phyloP scores from a whole-genome alignment of 768 basidiomycete genomes.

The Lyophyllum shimeji region DNA sequence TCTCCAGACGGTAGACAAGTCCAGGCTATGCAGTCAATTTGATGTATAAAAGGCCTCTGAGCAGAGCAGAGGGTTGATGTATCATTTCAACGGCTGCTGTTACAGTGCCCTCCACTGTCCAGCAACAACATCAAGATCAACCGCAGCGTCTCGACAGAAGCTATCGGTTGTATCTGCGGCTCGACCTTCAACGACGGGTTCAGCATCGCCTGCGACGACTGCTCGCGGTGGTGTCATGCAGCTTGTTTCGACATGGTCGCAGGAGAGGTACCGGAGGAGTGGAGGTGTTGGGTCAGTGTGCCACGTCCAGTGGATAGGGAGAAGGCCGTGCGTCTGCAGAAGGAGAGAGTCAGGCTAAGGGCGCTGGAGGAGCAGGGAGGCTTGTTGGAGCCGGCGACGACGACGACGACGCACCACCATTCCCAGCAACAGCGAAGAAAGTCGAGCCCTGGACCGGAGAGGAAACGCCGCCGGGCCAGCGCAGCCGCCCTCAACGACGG shows the following conservation, averaged over 20 bases:
- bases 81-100: neutral
- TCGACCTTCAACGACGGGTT: slow-evolving; percentile 73
- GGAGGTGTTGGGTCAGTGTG: slow-evolving; percentile 71
- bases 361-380: slow-evolving; percentile 23
- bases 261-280: slow-evolving; percentile 68
- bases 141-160: slow-evolving; percentile 34
- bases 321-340: slow-evolving; percentile 45
- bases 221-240: slow-evolving; percentile 77
- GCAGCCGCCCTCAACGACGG: slow-evolving; percentile 36
- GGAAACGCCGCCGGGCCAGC: slow-evolving; percentile 38
- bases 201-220: slow-evolving; percentile 77
- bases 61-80: neutral
- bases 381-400: slow-evolving; percentile 2
- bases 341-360: slow-evolving; percentile 33
- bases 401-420: slow-evolving; percentile 20
- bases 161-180: slow-evolving; percentile 69
- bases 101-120: too few relatives aligned
- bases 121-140: too few relatives aligned
- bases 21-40: neutral
- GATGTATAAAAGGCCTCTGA: neutral
- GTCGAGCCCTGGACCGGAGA: neutral
- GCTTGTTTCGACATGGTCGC: slow-evolving; percentile 69
- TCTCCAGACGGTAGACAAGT: too few relatives aligned
- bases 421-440: neutral
- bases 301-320: slow-evolving; percentile 49